phyloP scores from a whole-genome alignment of 371 early-diverging fungal species.

The Syncephalastrum racemosum region DNA sequence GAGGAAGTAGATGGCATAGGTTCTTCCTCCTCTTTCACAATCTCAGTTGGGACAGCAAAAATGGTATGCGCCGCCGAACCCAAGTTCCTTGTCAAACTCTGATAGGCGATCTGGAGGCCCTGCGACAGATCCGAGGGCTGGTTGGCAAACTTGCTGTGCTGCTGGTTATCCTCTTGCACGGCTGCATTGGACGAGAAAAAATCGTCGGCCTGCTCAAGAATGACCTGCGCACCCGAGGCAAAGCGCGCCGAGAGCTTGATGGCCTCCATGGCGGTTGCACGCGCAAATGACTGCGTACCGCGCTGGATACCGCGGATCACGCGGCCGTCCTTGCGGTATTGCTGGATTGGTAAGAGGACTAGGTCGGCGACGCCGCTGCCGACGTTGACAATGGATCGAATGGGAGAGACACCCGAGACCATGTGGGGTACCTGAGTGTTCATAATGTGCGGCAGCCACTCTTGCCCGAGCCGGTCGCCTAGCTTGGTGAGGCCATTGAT shows the following conservation, averaged over 20 bases:
- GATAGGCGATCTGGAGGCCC: conserved; percentile 83
- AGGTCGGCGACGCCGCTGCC: conserved; percentile 93
- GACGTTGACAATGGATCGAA: conserved; percentile 86
- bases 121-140: conserved; percentile 85
- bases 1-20: neutral
- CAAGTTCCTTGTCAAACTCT: conserved; percentile 74
- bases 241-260: conserved; percentile 85
- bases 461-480: conserved; percentile 58
- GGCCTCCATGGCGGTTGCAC: conserved; percentile 88
- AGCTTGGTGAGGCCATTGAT: conserved; percentile 65
- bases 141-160: conserved; percentile 72
- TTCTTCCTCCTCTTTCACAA: conserved; percentile 59
- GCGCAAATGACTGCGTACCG: conserved; percentile 87
- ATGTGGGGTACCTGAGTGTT: conserved; percentile 87
- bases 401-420: conserved; percentile 89
- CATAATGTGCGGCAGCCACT: conserved; percentile 90
- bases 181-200: conserved; percentile 46
- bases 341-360: conserved; percentile 89
- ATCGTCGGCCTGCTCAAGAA: conserved; percentile 91
- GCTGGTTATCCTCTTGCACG: neutral
- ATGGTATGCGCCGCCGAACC: conserved; percentile 85
- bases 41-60: conserved; percentile 85
- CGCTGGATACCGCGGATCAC: conserved; percentile 81
- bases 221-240: conserved; percentile 87
- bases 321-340: conserved; percentile 91